Evolutionary conservation across 768 basidiomycete species (phyloP).

Genomic region (Chalciporus sphaerocephalus): DNA sequence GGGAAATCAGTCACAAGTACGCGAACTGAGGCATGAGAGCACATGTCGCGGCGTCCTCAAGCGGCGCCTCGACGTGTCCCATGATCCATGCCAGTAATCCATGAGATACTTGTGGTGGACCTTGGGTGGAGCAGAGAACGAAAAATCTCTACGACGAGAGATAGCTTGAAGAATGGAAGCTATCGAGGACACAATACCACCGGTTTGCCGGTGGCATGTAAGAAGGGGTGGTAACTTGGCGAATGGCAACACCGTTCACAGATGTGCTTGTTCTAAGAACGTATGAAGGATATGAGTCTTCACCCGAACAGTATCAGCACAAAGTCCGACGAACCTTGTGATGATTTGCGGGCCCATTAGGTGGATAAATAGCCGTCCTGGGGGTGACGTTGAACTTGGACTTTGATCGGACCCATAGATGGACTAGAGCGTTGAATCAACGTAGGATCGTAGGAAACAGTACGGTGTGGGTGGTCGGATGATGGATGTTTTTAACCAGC

Average conservation of each 20-base stretch:
- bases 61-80: conserved; percentile 9
- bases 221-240: too few relatives aligned
- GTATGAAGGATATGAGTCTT: background rate
- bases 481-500: conserved; percentile 11
- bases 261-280: conserved; percentile 2
- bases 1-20: conserved; percentile 10
- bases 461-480: conserved; percentile 3
- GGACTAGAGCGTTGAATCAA: background rate
- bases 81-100: conserved; percentile 10
- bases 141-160: background rate
- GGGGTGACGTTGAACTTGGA: background rate
- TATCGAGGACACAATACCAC: too few relatives aligned
- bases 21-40: conserved; percentile 3
- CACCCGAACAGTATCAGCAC: too few relatives aligned
- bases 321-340: conserved; percentile 4
- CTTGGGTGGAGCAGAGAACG: background rate
- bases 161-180: background rate
- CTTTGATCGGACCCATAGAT: background rate
- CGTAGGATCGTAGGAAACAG: background rate
- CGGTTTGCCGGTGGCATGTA: too few relatives aligned
- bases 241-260: too few relatives aligned
- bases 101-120: background rate
- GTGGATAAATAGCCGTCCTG: conserved; percentile 24
- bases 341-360: background rate
- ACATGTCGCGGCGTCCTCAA: conserved; percentile 8